A percentile compares a stretch with the other conserved stretches of the same genome.
phyloP scores from a whole-genome alignment of 2,329 filamentous ascomycete species.

The Pestalotiopsis sp. region DNA sequence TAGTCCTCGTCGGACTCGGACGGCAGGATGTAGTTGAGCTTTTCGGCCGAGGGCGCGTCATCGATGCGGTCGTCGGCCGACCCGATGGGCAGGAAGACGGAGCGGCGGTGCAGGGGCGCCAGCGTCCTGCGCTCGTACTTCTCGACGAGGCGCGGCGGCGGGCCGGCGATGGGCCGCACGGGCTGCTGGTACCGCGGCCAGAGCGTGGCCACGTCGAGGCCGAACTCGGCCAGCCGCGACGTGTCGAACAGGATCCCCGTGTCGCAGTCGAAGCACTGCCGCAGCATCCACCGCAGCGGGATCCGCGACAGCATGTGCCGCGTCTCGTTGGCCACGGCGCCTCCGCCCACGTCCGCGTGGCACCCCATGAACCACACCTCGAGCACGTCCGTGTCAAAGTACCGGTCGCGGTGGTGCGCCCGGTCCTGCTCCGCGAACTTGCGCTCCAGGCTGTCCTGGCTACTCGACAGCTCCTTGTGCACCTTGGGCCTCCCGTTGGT shows the following conservation, averaged over 20 bases:
- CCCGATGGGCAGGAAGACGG: constrained; percentile 25
- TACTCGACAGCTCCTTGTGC: constrained; percentile 3
- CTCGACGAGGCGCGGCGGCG: constrained; percentile 37
- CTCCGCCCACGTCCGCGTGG: constrained; percentile 47
- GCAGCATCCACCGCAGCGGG: constrained; percentile 49
- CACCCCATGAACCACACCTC: constrained; percentile 47
- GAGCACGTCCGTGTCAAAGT: constrained; percentile 26
- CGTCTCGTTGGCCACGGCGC: constrained; percentile 41
- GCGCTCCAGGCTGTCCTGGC: constrained; percentile 20
- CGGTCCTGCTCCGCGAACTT: constrained; percentile 17
- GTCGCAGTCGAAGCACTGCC: constrained; percentile 48
- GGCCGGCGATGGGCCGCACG: constrained; percentile 32
- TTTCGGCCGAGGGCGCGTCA: constrained; percentile 19
- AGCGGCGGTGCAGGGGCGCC: constrained; percentile 33
- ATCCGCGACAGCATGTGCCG: constrained; percentile 46
- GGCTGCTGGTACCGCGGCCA: constrained; percentile 39
- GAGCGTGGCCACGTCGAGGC: constrained; percentile 42
- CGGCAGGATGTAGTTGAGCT: constrained; percentile 25
- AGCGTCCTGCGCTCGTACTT: constrained; percentile 35
- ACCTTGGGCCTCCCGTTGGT: neutral
- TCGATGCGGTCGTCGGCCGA: constrained; percentile 26
- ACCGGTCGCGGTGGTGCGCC: constrained; percentile 17
- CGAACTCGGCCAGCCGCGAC: constrained; percentile 39
- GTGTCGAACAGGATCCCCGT: constrained; percentile 46
- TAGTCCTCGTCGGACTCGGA: constrained; percentile 45